Evolutionary conservation across 129 eudicot genomes (phyloP).

Genomic region (Kitagawia praeruptora): DNA sequence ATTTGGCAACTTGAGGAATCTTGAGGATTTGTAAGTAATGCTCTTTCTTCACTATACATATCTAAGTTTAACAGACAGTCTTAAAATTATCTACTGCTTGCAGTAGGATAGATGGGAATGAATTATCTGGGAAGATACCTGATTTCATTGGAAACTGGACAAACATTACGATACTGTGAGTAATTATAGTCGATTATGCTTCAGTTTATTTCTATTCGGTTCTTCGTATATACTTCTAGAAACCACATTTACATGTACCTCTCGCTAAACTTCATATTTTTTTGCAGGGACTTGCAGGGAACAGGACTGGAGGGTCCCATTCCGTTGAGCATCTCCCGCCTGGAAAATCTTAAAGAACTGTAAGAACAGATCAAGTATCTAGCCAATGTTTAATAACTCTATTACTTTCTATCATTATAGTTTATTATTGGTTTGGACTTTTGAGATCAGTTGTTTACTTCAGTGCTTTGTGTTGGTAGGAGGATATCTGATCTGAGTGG

Average conservation of each 20-base stretch:
- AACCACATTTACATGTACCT: neutral
- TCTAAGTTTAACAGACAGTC: neutral
- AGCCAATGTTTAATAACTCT: neutral
- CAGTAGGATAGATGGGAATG: slow-evolving; percentile 48
- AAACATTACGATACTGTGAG: slow-evolving; percentile 31
- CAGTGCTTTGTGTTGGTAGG: slow-evolving; percentile 21
- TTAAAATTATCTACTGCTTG: slow-evolving; percentile 7
- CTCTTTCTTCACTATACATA: neutral
- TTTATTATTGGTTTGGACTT: neutral
- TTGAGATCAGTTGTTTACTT: neutral
- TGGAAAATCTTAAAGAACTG: slow-evolving; percentile 28
- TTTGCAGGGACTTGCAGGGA: slow-evolving; percentile 44
- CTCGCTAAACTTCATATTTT: neutral
- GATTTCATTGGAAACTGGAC: slow-evolving; percentile 50
- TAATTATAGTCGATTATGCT: neutral
- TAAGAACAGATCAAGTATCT: slow-evolving; percentile 22
- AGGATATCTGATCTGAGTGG: slow-evolving; percentile 34
- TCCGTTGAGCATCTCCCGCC: slow-evolving; percentile 28
- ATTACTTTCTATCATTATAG: too few relatives aligned
- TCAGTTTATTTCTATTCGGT: neutral
- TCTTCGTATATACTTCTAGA: too few relatives aligned
- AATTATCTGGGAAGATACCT: slow-evolving; percentile 44
- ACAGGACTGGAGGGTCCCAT: slow-evolving; percentile 43
- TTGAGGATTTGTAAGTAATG: slow-evolving; percentile 39
- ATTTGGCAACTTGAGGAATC: slow-evolving; percentile 34